Percentiles rank a stretch among this genome's conserved stretches.
Evolutionary conservation across 345 rosid genomes (phyloP).

Genomic region (Mercurialis annua): DNA sequence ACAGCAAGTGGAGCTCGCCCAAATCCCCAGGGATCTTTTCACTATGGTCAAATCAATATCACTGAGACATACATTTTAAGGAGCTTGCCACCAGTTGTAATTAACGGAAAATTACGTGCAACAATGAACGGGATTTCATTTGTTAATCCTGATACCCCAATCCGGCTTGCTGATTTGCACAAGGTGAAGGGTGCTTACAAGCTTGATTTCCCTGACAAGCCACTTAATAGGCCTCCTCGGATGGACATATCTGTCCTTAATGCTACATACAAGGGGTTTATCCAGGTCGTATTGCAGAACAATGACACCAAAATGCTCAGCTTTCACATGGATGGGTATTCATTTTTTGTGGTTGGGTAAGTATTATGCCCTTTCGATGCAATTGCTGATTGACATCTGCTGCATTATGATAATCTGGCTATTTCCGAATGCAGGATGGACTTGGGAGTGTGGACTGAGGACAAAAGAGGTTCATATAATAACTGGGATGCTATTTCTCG

Average conservation of each 20-base stretch:
- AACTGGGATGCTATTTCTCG: slow-evolving; percentile 64
- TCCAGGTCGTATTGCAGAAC: slow-evolving; percentile 81
- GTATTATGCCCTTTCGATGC: slow-evolving; percentile 3
- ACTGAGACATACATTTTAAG: slow-evolving; percentile 62
- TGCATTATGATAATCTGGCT: background rate
- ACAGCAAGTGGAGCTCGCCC: slow-evolving; percentile 97
- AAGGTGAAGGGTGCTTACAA: slow-evolving; percentile 79
- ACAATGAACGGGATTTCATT: slow-evolving; percentile 86
- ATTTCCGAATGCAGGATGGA: slow-evolving; percentile 62
- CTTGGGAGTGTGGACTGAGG: slow-evolving; percentile 83
- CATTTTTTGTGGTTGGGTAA: slow-evolving; percentile 89
- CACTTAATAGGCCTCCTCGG: slow-evolving; percentile 52
- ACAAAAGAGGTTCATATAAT: slow-evolving; percentile 60
- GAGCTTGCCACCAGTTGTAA: slow-evolving; percentile 62
- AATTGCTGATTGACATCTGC: background rate
- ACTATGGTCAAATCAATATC: slow-evolving; percentile 79
- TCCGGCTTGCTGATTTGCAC: slow-evolving; percentile 68
- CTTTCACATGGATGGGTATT: slow-evolving; percentile 81
- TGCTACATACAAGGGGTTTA: slow-evolving; percentile 85
- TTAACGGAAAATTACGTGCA: slow-evolving; percentile 58
- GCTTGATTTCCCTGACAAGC: slow-evolving; percentile 75
- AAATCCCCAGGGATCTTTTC: slow-evolving; percentile 94
- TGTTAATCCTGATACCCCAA: slow-evolving; percentile 59
- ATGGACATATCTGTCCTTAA: slow-evolving; percentile 70
- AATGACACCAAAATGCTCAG: slow-evolving; percentile 86